Evolutionary conservation across 2,329 filamentous ascomycete genomes (phyloP).

Genomic region (Pseudopyricularia cyperi): DNA sequence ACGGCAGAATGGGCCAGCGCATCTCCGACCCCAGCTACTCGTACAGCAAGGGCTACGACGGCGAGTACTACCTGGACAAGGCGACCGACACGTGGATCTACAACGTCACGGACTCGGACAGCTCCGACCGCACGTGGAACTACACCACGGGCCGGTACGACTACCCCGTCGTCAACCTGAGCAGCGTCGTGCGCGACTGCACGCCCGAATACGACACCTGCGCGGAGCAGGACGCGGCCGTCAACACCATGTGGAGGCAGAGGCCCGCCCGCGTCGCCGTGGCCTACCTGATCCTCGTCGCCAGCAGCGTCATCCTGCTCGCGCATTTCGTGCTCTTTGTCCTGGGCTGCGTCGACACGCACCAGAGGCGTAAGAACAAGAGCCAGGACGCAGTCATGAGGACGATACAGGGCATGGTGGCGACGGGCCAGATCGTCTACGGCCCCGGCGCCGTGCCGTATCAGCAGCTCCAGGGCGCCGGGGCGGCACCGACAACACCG

Average conservation of each 20-base stretch:
- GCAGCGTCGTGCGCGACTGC: constrained; percentile 3
- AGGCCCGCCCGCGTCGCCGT: not conserved
- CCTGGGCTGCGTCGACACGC: constrained; percentile 9
- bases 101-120: not conserved
- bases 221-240: constrained; percentile 6
- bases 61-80: constrained; percentile 1
- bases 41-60: constrained; percentile 5
- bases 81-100: constrained; percentile 7
- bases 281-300: not conserved
- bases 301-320: constrained; percentile 27
- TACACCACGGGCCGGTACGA: not conserved
- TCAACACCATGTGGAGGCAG: constrained; percentile 5
- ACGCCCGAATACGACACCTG: constrained; percentile 3
- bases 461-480: too few relatives aligned
- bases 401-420: not conserved
- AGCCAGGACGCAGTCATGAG: not conserved
- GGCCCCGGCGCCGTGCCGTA: not conserved
- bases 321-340: constrained; percentile 19
- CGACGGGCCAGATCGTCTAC: not conserved
- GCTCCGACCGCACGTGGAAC: not conserved
- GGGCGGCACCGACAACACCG: too few relatives aligned
- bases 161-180: not conserved
- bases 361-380: not conserved
- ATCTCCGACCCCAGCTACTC: not conserved
- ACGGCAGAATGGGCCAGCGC: not conserved